phyloP scores from a whole-genome alignment of 1,139 yeast genomes.

The Kodamaea arcana region DNA sequence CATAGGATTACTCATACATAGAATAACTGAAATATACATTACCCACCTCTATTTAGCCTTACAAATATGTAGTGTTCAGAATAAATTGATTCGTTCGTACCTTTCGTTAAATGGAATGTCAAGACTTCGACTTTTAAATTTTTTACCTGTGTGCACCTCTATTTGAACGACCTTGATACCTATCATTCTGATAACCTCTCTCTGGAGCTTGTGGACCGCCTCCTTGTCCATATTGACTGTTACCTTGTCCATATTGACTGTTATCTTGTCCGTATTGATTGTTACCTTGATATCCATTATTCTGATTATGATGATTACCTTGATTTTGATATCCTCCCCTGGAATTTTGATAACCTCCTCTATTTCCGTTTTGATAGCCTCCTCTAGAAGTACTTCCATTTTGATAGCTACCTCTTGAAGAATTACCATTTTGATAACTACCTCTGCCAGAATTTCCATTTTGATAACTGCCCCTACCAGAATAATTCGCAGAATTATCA shows the following conservation, averaged over 20 bases:
- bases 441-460: not conserved
- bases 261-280: not conserved
- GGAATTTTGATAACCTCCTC: not conserved
- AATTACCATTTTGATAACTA: conserved; percentile 1
- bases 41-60: too few species aligned
- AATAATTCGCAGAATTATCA: conserved; percentile 6
- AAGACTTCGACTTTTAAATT: too few species aligned
- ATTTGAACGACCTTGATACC: not conserved
- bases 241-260: not conserved
- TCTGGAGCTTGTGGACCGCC: not conserved
- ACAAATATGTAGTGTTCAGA: too few species aligned
- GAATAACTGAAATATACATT: not conserved
- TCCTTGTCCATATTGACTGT: not conserved
- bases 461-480: conserved; percentile 1
- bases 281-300: not conserved
- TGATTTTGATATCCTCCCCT: not conserved
- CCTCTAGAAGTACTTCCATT: not conserved
- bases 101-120: too few species aligned
- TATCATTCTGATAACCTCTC: not conserved
- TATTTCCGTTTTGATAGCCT: conserved; percentile 1
- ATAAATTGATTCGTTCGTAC: too few species aligned
- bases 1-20: too few species aligned
- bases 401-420: not conserved
- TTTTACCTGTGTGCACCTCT: not conserved
- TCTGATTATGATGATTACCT: conserved; percentile 1